Evolutionary conservation across 163 green algal species (phyloP).

Genomic region (Chlorella variabilis): DNA sequence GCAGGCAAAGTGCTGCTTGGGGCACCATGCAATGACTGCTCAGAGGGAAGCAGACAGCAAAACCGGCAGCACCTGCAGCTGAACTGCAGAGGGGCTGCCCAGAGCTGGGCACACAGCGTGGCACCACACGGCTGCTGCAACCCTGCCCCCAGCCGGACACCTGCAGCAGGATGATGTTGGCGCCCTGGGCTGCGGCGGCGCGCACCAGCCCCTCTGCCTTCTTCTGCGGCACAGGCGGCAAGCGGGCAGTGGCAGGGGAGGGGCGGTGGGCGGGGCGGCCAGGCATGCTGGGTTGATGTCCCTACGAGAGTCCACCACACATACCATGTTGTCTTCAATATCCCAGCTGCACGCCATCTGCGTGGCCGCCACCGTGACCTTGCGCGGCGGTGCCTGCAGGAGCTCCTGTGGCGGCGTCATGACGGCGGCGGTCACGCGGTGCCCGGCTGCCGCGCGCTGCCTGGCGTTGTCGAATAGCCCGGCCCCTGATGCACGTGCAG

Average conservation of each 20-base stretch:
- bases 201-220: constrained; percentile 69
- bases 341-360: constrained; percentile 61
- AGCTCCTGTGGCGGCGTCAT: neutral
- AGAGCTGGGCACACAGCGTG: no score
- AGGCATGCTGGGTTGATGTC: no score
- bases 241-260: neutral
- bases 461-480: no score
- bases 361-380: constrained; percentile 56
- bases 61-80: no score
- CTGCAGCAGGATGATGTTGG: constrained; percentile 77
- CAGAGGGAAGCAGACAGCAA: no score
- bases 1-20: neutral
- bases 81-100: neutral
- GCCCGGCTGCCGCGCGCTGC: no score
- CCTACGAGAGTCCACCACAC: no score
- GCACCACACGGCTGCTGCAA: neutral
- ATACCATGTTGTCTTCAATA: constrained; percentile 49
- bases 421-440: no score
- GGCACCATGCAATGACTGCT: no score
- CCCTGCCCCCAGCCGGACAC: constrained; percentile 23
- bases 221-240: constrained; percentile 28
- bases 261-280: no score
- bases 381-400: neutral
- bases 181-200: constrained; percentile 58
- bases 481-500: no score